Base-by-base conservation (phyloP, 164 flowering plant species). In the Umbilicus rupestris region DNA sequence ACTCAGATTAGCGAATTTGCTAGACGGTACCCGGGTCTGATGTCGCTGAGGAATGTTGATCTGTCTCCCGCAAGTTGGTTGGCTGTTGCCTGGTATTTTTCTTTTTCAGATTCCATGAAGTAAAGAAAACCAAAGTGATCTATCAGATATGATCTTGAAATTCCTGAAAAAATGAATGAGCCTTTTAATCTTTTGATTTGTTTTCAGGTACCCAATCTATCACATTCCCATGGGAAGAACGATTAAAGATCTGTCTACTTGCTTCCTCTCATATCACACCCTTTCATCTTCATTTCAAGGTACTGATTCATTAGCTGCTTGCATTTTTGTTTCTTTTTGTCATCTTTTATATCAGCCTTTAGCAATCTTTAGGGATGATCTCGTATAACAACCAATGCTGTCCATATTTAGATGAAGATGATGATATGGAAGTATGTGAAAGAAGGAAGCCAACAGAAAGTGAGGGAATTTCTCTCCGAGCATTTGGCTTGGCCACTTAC, bases 261-360 rank as follows among this genome's bases (percentile, higher is more conserved):
- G 89, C 73, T 95, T 95, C 77, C 93, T 95, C 70, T 87, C 99
- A 16, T 95, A 88, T 78, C 97, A 95, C 80, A 95, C 96, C 15
- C 90, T 95, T 60, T 95, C 99, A 7, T 95, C 96, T 24, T 91
- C 97, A 22, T 92, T 92, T 69, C 97, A 87, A 83, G 97, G 97
- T 91, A 78, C 10, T 37, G 37, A 39, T 49, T 20, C 8, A 52
- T 2, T 22, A 24, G 58, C 29, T 22, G 29, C 58, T n/a, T 37
- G n/a, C 11, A 1, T 70, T 7, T 5, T 33, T 42, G 26, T 66
- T 30, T 2, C 8, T 37, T 9, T 17, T 19, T n/a, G 26, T 47
- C 55, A 47, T 6, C 7, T 41, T 14, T 41, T 41, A 14, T 41
- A 41, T 41, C 12, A 41, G 16, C 44, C n/a, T 7, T 47, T 20